Evolutionary conservation across 2,329 filamentous ascomycete genomes (phyloP).

Genomic region (Fonsecaea pedrosoi): DNA sequence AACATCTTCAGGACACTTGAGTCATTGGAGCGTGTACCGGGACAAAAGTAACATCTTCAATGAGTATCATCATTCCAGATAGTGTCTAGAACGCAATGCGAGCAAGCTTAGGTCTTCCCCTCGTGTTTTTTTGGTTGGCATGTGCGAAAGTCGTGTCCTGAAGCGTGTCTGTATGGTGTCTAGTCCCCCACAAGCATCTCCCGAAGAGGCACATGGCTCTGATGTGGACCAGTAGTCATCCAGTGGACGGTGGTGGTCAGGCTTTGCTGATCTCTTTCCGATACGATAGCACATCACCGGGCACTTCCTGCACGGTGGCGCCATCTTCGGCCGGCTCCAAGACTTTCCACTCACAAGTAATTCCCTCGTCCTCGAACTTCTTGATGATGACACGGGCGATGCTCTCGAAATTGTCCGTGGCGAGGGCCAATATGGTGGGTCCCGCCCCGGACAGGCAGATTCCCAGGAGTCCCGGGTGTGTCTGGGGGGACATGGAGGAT

Average conservation of each 20-base stretch:
- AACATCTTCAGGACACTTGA: constrained; percentile 25
- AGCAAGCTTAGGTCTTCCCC: constrained; percentile 24
- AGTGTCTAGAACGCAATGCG: constrained; percentile 37
- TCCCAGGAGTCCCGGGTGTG: constrained; percentile 85
- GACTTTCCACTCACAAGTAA: constrained; percentile 84
- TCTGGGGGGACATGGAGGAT: constrained; percentile 84
- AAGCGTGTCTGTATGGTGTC: constrained; percentile 1
- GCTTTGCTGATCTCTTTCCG: constrained; percentile 11
- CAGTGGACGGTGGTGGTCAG: background rate
- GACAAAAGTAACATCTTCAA: constrained; percentile 33
- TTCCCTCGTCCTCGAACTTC: constrained; percentile 67
- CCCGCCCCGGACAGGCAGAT: constrained; percentile 95
- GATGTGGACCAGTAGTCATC: background rate
- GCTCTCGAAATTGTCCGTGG: constrained; percentile 84
- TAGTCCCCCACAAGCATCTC: background rate
- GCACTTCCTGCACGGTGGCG: constrained; percentile 46
- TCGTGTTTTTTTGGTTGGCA: background rate
- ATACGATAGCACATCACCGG: constrained; percentile 29
- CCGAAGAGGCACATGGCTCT: background rate
- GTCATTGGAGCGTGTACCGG: constrained; percentile 34
- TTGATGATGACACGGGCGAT: constrained; percentile 82
- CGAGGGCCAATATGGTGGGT: constrained; percentile 90
- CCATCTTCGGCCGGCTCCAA: constrained; percentile 81
- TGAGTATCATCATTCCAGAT: constrained; percentile 35
- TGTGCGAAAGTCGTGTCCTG: background rate